Evolutionary conservation across 768 basidiomycete genomes (phyloP), one percentile per base, ranked within the genome.

Genomic region (Mycena indigotica): DNA sequence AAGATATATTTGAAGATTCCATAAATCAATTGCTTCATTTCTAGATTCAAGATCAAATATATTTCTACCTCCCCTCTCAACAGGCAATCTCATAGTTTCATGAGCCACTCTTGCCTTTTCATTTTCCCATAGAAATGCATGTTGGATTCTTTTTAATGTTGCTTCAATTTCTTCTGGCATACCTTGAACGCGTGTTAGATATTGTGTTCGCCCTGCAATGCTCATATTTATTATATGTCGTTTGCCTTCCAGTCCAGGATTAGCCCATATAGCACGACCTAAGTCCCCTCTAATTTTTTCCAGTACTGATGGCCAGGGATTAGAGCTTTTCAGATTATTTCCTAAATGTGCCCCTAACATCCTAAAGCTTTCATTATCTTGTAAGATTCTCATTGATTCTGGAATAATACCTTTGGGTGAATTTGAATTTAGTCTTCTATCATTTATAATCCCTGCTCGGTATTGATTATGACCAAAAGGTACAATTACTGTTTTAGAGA

Each of bases 191-290:
- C 53, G 57, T 0, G 69, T 61, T 1, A 67, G 52, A 55, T 65
- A 71, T 56, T 72, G 72, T 3, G 69, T 67, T 54, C 53, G 65
- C 0, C 65, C 66, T 0, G 63, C 68, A 2, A 67, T 58, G 0
- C 62, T 28, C 61, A 67, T 65, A 40, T 70, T 64, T 0, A 65
- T 44, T 4, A 68, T 58, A n/a, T 67, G 58, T 24, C 56, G 26
- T 19, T 49, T 38, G 0, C 66, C 66, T 35, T 56, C 32, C 4
- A 66, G 21, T 0, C 64, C 64, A 0, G 62, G 66, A 16, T 60
- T 46, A 4, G 29, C 44, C 25, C n/a, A 28, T 49, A 35, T 39
- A 48, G 49, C 50, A 6, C 49, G 21, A 24, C 45, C n/a, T 23
- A 56, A 28, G 25, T 50, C 35, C 8, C 49, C 44, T 3, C 17